Percentiles rank a stretch among this genome's conserved stretches.
Evolutionary conservation across 2,329 filamentous ascomycete species (phyloP).

Genomic region (Aspergillus novoparasiticus): DNA sequence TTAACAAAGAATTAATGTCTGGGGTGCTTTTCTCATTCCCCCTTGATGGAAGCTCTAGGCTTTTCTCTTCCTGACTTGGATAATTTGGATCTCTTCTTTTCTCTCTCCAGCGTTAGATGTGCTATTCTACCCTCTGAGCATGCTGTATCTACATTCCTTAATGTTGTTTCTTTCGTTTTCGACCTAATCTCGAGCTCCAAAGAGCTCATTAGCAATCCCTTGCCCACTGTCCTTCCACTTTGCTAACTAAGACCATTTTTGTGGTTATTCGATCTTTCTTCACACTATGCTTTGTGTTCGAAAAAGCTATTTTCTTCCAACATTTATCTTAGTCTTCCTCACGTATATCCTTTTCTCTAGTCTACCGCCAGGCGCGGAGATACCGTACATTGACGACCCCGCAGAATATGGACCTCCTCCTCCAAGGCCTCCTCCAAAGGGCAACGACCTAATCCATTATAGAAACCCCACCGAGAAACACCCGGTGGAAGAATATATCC

Average conservation of each 20-base stretch:
- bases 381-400: constrained; percentile 17
- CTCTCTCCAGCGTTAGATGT: background rate
- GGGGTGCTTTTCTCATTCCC: constrained; percentile 2
- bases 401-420: constrained; percentile 9
- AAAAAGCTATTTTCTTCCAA: constrained; percentile 29
- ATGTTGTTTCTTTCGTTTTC: constrained; percentile 1
- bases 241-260: background rate
- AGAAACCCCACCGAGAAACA: constrained; percentile 71
- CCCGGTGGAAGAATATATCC: constrained; percentile 71
- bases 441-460: constrained; percentile 62
- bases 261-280: background rate
- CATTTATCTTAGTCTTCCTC: constrained; percentile 28
- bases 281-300: constrained; percentile 29
- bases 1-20: background rate
- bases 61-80: background rate
- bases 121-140: constrained; percentile 1
- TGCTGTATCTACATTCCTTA: constrained; percentile 5
- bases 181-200: constrained; percentile 3
- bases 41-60: background rate
- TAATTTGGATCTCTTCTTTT: background rate
- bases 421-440: constrained; percentile 3
- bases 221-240: background rate
- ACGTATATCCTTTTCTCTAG: constrained; percentile 26
- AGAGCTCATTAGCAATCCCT: constrained; percentile 1
- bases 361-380: constrained; percentile 25